These are phyloP conservation scores for Colletotrichum spaethianum DNA, from an alignment of 2,329 filamentous ascomycete species.

Conservation along the genomic window DNA sequence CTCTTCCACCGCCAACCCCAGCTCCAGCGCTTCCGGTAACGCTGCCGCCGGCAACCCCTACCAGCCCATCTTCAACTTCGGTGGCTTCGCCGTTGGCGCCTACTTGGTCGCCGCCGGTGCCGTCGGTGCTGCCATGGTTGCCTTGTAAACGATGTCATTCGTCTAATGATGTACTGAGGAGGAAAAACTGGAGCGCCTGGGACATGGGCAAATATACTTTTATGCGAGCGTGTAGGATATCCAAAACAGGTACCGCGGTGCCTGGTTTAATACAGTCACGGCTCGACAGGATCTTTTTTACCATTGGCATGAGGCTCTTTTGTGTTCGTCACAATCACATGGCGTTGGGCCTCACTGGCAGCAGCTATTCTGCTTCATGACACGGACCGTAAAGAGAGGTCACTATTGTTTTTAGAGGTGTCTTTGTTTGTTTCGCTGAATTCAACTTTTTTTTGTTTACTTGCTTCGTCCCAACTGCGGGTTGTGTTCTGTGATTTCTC, in stretches of 20 bases:
- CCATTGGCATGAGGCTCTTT: constrained; percentile 37
- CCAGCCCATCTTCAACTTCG: constrained; percentile 59
- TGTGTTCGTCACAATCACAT: constrained; percentile 34
- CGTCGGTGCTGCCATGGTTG: constrained; percentile 67
- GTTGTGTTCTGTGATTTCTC: not conserved
- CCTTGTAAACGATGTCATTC: constrained; percentile 59
- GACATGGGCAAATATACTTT: constrained; percentile 6
- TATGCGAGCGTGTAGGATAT: constrained; percentile 40
- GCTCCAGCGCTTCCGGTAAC: constrained; percentile 36
- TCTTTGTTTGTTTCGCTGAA: constrained; percentile 24
- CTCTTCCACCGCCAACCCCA: constrained; percentile 48
- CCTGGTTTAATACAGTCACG: constrained; percentile 39
- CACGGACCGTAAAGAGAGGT: constrained; percentile 23
- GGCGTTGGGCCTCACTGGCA: constrained; percentile 38
- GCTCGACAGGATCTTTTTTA: constrained; percentile 27
- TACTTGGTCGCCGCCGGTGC: constrained; percentile 67
- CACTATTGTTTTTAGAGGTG: constrained; percentile 28
- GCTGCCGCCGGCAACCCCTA: constrained; percentile 51
- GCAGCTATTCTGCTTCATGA: constrained; percentile 38
- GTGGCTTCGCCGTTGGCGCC: constrained; percentile 63
- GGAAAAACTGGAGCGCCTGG: constrained; percentile 14
- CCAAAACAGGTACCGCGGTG: constrained; percentile 26
- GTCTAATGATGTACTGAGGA: constrained; percentile 18
- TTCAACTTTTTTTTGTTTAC: constrained; percentile 34
- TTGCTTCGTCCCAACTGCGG: not conserved